Percentiles rank a stretch among this genome's conserved stretches.
Evolutionary conservation across 352 stramenopile species (phyloP).

Genomic region (Globisporangium nagaii): DNA sequence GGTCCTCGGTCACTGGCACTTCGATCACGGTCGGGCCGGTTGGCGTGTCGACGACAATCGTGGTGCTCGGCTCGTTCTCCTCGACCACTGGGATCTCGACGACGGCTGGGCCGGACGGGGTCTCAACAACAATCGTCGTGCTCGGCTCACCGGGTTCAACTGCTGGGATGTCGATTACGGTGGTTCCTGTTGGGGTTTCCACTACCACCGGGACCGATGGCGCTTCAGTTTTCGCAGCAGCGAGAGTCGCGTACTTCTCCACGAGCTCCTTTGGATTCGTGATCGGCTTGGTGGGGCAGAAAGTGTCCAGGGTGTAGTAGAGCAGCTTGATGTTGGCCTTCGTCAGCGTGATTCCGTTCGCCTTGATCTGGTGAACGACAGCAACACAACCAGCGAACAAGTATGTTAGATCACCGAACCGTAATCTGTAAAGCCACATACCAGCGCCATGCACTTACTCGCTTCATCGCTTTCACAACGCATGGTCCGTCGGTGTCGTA

Average conservation of each 20-base stretch:
- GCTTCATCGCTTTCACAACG: constrained; percentile 30
- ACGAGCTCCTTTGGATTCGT: constrained; percentile 22
- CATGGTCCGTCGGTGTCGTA: constrained; percentile 27
- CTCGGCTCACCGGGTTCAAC: too few relatives aligned
- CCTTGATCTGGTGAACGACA: constrained; percentile 11
- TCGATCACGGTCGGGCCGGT: background rate
- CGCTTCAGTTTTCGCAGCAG: too few relatives aligned
- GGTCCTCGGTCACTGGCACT: background rate
- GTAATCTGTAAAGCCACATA: too few relatives aligned
- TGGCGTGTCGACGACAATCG: constrained; percentile 6
- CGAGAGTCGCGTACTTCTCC: constrained; percentile 24
- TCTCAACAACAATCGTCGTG: background rate
- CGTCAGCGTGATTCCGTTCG: background rate
- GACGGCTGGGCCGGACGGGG: background rate
- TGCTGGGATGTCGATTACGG: too few relatives aligned
- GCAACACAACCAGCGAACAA: too few relatives aligned
- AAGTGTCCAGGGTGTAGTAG: constrained; percentile 18
- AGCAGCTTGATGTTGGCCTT: constrained; percentile 15
- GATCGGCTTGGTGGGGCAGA: constrained; percentile 16
- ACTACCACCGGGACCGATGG: background rate
- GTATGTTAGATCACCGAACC: too few relatives aligned
- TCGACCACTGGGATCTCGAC: background rate
- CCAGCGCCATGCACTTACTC: constrained; percentile 18
- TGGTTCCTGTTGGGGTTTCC: background rate
- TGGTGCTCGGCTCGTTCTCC: background rate